A percentile compares a stretch with the other conserved stretches of the same genome.
Conservation (phyloP, 768 basidiomycete genomes). For the Tricholoma matsutake region DNA sequence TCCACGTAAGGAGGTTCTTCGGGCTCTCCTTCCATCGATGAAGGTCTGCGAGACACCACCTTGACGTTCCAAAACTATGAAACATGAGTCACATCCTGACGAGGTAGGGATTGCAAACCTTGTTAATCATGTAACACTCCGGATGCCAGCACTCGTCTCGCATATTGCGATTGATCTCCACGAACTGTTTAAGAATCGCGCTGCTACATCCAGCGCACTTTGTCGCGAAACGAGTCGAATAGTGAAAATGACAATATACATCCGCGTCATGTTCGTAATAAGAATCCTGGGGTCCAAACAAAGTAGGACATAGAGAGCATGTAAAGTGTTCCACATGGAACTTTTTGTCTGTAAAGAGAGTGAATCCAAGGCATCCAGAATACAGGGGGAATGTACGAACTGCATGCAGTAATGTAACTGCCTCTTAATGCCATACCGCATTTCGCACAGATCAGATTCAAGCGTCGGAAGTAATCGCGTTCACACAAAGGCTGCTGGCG, state of each 20-base stretch:
- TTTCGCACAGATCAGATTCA: constrained; percentile 95
- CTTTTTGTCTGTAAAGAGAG: constrained; percentile 74
- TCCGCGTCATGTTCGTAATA: constrained; percentile 99
- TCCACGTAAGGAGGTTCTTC: constrained; percentile 59
- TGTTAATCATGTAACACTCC: constrained; percentile 99
- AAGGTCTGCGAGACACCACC: constrained; percentile 72
- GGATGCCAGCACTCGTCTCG: constrained; percentile 99
- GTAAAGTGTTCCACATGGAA: constrained; percentile 99
- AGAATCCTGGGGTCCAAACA: constrained; percentile 97
- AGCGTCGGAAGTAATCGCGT: constrained; percentile 93
- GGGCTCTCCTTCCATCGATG: constrained; percentile 49
- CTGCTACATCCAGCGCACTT: constrained; percentile 98
- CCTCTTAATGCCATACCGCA: constrained; percentile 92
- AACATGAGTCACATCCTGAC: constrained; percentile 1
- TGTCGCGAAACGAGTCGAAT: constrained; percentile 96
- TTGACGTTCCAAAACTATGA: constrained; percentile 98
- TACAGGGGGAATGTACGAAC: constrained; percentile 41
- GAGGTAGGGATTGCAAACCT: constrained; percentile 49
- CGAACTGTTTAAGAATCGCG: constrained; percentile 98
- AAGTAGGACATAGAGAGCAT: constrained; percentile 91
- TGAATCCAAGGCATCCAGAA: constrained; percentile 8
- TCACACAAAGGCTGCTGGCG: constrained; percentile 96
- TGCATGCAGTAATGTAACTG: constrained; percentile 99
- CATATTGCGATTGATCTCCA: constrained; percentile 98
- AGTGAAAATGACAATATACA: constrained; percentile 99